A percentile compares a stretch with the other conserved stretches of the same genome.
Conservation (phyloP, 768 basidiomycete species). For the Boletus pseudo-olivaceus region DNA sequence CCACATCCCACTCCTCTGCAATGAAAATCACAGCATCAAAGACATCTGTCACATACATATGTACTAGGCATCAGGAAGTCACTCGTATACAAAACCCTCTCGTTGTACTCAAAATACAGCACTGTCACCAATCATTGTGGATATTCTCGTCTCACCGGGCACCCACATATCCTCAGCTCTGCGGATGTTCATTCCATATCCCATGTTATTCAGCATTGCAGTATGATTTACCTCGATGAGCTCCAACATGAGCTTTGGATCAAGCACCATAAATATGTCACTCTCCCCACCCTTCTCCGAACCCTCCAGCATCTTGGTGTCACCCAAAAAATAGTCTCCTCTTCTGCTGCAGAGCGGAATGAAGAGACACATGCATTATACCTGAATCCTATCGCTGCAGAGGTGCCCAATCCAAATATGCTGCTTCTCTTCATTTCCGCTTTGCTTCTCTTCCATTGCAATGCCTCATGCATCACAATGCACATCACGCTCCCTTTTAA, state of each 20-base stretch:
- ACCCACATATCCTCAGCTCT: not conserved
- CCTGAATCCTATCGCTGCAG: constrained; percentile 6
- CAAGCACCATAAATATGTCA: not conserved
- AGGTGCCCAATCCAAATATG: constrained; percentile 7
- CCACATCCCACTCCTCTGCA: not conserved
- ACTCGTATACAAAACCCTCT: not conserved
- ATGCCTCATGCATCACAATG: too few species aligned
- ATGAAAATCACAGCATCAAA: not conserved
- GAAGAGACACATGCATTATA: not conserved
- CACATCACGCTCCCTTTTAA: too few species aligned
- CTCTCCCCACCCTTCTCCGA: not conserved
- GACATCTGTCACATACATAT: not conserved
- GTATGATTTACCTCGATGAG: not conserved
- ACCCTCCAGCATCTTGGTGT: not conserved
- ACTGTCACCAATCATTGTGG: not conserved
- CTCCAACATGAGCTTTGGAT: constrained; percentile 6
- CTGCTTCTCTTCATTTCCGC: too few species aligned
- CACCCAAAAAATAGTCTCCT: constrained; percentile 13
- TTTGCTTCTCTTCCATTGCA: too few species aligned
- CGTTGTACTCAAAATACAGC: not conserved
- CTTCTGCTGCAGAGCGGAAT: constrained; percentile 14
- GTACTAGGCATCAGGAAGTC: not conserved
- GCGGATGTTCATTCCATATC: not conserved
- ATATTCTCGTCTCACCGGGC: not conserved
- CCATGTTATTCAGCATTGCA: not conserved